Conservation (phyloP, 352 stramenopile species). For the Globisporangium paroecandrum region DNA sequence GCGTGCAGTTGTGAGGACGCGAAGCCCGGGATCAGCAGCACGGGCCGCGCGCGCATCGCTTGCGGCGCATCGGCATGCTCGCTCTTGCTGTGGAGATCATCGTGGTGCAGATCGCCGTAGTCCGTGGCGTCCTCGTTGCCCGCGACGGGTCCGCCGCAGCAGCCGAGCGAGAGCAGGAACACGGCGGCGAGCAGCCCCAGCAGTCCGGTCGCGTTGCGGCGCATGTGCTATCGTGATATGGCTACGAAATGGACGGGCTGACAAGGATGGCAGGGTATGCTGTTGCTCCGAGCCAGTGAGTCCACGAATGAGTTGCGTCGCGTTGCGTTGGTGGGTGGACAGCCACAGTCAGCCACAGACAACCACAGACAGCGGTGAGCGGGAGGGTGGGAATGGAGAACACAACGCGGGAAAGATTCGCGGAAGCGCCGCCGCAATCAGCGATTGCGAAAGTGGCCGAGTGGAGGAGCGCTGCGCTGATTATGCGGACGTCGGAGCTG, state of each 20-base stretch:
- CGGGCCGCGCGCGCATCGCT: slow-evolving; percentile 35
- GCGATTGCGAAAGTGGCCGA: background rate
- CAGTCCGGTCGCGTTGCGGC: slow-evolving; percentile 13
- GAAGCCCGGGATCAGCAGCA: slow-evolving; percentile 76
- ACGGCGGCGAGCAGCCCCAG: slow-evolving; percentile 17
- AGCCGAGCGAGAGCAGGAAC: slow-evolving; percentile 19
- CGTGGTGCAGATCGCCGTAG: background rate
- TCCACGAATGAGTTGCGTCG: slow-evolving; percentile 1
- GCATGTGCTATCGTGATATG: background rate
- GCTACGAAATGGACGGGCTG: background rate
- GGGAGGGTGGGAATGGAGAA: background rate
- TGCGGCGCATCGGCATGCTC: background rate
- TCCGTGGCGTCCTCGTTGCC: slow-evolving; percentile 7
- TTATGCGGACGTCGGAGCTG: background rate
- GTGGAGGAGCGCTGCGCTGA: background rate
- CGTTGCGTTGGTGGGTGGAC: background rate
- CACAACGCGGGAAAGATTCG: background rate
- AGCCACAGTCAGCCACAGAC: too few species aligned
- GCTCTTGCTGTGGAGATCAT: background rate
- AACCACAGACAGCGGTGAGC: too few species aligned
- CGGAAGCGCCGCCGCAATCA: background rate
- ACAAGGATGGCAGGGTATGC: background rate
- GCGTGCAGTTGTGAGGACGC: slow-evolving; percentile 75
- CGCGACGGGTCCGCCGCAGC: slow-evolving; percentile 12
- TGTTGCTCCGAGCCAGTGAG: slow-evolving; percentile 4